phyloP scores from a whole-genome alignment of 192 early-diverging fungal genomes.

The Powellomyces hirtus region DNA sequence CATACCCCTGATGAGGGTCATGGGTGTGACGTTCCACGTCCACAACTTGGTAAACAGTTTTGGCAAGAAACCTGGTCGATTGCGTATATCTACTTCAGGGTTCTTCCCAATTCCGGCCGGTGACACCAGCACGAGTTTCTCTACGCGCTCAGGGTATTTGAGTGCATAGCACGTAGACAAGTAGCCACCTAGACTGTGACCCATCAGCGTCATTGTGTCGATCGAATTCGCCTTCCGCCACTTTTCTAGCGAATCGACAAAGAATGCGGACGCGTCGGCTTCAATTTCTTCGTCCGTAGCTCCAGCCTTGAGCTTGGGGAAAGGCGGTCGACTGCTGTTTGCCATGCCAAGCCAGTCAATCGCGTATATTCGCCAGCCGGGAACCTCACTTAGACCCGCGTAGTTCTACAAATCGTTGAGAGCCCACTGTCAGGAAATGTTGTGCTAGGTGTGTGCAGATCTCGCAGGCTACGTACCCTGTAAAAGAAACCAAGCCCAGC shows the following conservation, averaged over 20 bases:
- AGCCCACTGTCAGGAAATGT: not conserved
- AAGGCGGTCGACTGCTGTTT: slow-evolving; percentile 74
- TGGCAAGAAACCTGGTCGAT: not conserved
- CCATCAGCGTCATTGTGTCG: slow-evolving; percentile 80
- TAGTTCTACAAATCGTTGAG: slow-evolving; percentile 23
- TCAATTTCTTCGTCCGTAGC: slow-evolving; percentile 32
- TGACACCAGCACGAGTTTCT: slow-evolving; percentile 82
- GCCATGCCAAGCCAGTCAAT: slow-evolving; percentile 98
- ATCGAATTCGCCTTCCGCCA: slow-evolving; percentile 78
- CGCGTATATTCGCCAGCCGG: slow-evolving; percentile 60
- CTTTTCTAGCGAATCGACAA: slow-evolving; percentile 86
- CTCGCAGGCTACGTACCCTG: slow-evolving; percentile 27
- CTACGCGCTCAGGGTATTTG: slow-evolving; percentile 81
- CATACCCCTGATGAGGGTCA: slow-evolving; percentile 68
- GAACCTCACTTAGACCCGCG: slow-evolving; percentile 43
- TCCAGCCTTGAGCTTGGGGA: slow-evolving; percentile 49
- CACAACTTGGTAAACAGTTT: slow-evolving; percentile 4
- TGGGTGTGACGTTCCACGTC: slow-evolving; percentile 71
- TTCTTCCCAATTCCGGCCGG: slow-evolving; percentile 45
- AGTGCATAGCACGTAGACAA: slow-evolving; percentile 81
- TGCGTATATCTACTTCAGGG: slow-evolving; percentile 12
- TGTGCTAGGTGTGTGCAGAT: not conserved
- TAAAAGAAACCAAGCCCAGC: slow-evolving; percentile 80
- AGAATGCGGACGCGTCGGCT: slow-evolving; percentile 69
- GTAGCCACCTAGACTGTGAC: slow-evolving; percentile 88